phyloP scores from a whole-genome alignment of 192 early-diverging fungal genomes.

The Coemansia umbellata region DNA sequence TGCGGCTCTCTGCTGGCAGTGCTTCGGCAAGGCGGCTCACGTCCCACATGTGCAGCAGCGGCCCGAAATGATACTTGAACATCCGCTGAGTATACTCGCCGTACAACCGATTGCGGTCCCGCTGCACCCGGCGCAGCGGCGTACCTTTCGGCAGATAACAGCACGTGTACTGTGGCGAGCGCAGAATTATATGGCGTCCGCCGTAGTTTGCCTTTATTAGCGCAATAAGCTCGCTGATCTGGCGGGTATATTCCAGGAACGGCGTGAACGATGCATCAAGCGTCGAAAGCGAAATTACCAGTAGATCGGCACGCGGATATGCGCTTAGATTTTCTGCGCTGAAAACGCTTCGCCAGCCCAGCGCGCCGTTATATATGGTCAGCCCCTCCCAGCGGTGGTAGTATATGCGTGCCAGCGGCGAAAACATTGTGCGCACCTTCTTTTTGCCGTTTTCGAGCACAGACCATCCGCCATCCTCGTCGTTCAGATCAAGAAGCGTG shows the following conservation, averaged over 20 bases:
- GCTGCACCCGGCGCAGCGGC: conserved; percentile 15
- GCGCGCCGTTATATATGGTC: conserved; percentile 7
- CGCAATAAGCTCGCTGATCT: conserved; percentile 11
- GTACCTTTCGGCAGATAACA: conserved; percentile 9
- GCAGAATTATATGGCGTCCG: conserved; percentile 10
- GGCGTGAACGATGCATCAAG: conserved; percentile 10
- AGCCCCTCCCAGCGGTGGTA: conserved; percentile 25
- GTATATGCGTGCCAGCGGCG: conserved; percentile 13
- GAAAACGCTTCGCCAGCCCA: conserved; percentile 5
- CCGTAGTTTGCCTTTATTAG: conserved; percentile 4
- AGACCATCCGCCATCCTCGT: conserved; percentile 23
- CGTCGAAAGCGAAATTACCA: conserved; percentile 5
- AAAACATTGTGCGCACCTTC: neutral
- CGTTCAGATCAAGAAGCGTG: conserved; percentile 19
- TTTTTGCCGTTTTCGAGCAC: conserved; percentile 6
- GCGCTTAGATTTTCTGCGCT: neutral
- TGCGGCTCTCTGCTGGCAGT: conserved; percentile 5
- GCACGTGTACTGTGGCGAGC: conserved; percentile 24
- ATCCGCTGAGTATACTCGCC: conserved; percentile 9
- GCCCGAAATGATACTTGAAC: conserved; percentile 7
- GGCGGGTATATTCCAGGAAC: conserved; percentile 16
- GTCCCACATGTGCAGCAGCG: conserved; percentile 14
- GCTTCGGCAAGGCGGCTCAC: conserved; percentile 7
- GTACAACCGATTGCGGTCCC: conserved; percentile 17
- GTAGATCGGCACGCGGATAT: conserved; percentile 9